Base-by-base conservation (phyloP, 768 basidiomycete genomes). In the Leccinum rimulosum region DNA sequence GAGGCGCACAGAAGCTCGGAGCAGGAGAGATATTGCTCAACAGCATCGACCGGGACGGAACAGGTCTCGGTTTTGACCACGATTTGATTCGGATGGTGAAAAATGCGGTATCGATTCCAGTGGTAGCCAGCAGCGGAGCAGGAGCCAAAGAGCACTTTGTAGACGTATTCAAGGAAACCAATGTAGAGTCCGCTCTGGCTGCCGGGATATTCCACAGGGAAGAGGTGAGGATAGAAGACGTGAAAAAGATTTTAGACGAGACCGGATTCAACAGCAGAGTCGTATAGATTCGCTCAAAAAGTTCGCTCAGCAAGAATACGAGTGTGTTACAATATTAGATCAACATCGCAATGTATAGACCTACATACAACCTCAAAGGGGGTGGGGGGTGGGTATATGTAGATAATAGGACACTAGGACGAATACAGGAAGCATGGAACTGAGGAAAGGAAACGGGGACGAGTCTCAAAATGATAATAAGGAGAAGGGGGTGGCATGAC, bases 121-220 rank as follows among this genome's bases (percentile, higher is more conserved):
- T 98, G 49, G 88, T 99, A 22, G 95, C 95, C 22, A 93, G 91
- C 72, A 95, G 93, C 62, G 97, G 97, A 3, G 97, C 97, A 40
- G 97, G 97, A 15, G 79, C 76, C 51, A 75, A 79, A 33, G 82
- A 83, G 50, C 93, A 99, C 75, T 98, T 99, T 70, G 81, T 86
- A n/a, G 83, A 92, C 52, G 89, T 95, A 17, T 99, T 99, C 73
- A 69, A 77, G 57, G 74, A 82, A 65, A 95, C 94, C 3, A 81
- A 77, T 3, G 94, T 87, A 2, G 95, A 96, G 73, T 93, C 97
- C 49, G 97, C 91, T 2, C 75, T 99, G 57, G 97, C 97, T 10
- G 97, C 97, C 11, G 97, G 97, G 2, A 97, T 98, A 64, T 99
- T 99, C 74, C 97, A 99, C 73, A 78, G 97, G 33, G 83, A 80